phyloP scores from a whole-genome alignment of 2,329 filamentous ascomycete genomes.

The Chlorencoelia australis region DNA sequence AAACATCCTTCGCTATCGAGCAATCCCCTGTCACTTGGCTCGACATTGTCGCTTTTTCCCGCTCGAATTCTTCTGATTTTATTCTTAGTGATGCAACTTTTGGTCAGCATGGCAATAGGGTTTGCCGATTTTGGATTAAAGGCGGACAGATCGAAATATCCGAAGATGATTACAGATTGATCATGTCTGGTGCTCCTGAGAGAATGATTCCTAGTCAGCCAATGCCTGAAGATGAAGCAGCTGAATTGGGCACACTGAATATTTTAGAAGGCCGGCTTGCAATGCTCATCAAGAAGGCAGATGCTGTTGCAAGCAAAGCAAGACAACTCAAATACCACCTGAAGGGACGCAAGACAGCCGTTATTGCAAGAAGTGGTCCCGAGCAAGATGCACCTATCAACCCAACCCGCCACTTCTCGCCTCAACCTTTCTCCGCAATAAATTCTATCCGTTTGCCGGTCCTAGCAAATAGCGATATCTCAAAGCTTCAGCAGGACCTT shows the following conservation, averaged over 20 bases:
- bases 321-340: conserved; percentile 74
- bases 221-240: conserved; percentile 76
- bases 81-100: conserved; percentile 55
- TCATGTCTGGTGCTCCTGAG: conserved; percentile 73
- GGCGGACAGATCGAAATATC: conserved; percentile 75
- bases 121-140: conserved; percentile 75
- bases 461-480: conserved; percentile 15
- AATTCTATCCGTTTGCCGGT: conserved; percentile 31
- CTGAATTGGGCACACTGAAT: conserved; percentile 73
- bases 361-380: conserved; percentile 49
- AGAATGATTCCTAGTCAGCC: conserved; percentile 73
- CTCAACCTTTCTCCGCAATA: conserved; percentile 23
- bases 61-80: conserved; percentile 70
- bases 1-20: conserved; percentile 43
- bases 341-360: conserved; percentile 64
- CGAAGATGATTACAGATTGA: conserved; percentile 79
- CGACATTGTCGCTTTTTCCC: conserved; percentile 77
- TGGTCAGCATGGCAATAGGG: conserved; percentile 60
- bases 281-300: conserved; percentile 69
- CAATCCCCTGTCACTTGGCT: conserved; percentile 65
- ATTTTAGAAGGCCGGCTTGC: conserved; percentile 72
- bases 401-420: conserved; percentile 13
- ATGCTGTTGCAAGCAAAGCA: conserved; percentile 61
- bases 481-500: conserved; percentile 40
- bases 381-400: conserved; percentile 18